Base-by-base conservation (phyloP, 2,329 filamentous ascomycete genomes). In the Fusarium sp. region DNA sequence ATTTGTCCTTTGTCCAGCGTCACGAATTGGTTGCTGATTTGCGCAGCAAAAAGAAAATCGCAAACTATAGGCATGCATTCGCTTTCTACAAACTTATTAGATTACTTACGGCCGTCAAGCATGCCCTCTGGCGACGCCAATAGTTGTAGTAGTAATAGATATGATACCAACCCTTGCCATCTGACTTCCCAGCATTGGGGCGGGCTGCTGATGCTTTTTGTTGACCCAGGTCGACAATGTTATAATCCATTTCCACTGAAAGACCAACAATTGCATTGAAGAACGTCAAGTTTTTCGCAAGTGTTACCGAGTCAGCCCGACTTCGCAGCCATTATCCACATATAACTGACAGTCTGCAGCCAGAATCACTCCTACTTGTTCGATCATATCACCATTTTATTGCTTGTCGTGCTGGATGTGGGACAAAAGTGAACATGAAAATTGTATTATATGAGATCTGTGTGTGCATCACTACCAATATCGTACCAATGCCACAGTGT, bases 121-220 rank as follows among this genome's bases (percentile, higher is more conserved):
- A 67, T 56, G 55, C 62, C 42, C 58, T 61, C 50, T 62, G 72
- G 62, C 66, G 58, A 62, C 61, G 65, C 62, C 65, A 62, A 58
- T 75, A 75, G 64, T 75, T 65, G 63, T 75, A 75, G 72, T 74
- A 67, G 56, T 76, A 76, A 76, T 76, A 75, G 51, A 75, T 52
- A 72, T 63, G 71, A 74, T 74, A 75, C 62, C 46, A 70, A 44
- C 60, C 46, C 44, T 23, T 37, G 34, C 34, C 34, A n/a, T 30
- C 52, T n/a, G 11, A 39, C 52, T 25, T 39, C 14, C 16, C 12
- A 34, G 10, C 14, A 28, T 28, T 19, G 14, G 14, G 23, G 26
- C 25, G 14, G 23, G 26, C 25, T 26, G 12, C 18, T 19, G 7
- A 28, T 19, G 18, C 34, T 51, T 16, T 7, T n/a, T n/a, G 25